Percentiles rank a stretch among this genome's conserved stretches.
phyloP scores from a whole-genome alignment of 208 protist species.

The Leptomonas seymouri region DNA sequence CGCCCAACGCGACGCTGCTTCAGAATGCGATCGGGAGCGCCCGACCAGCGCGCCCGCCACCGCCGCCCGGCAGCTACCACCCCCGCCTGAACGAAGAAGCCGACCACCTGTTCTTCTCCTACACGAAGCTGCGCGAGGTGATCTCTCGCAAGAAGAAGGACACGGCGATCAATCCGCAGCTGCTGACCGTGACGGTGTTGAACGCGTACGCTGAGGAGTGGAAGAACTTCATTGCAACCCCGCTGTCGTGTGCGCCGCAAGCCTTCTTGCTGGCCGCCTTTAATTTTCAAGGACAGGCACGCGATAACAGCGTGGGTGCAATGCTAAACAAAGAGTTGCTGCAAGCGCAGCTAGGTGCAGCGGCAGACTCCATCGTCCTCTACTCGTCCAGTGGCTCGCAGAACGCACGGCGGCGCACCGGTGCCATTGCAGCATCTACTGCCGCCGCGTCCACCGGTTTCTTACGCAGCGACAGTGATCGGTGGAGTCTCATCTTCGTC shows the following conservation, averaged over 20 bases:
- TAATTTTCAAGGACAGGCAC: constrained; percentile 56
- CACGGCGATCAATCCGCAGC: constrained; percentile 54
- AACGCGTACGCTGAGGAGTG: constrained; percentile 87
- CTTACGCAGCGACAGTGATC: constrained; percentile 24
- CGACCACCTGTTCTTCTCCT: constrained; percentile 88
- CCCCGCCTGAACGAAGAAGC: constrained; percentile 60
- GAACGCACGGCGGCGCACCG: constrained; percentile 27
- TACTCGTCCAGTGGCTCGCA: constrained; percentile 31
- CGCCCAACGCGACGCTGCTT: constrained; percentile 69
- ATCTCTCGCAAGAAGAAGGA: constrained; percentile 74
- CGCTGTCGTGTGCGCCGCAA: constrained; percentile 68
- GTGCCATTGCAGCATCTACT: constrained; percentile 6
- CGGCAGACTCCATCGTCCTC: constrained; percentile 53
- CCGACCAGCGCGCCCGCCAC: constrained; percentile 33
- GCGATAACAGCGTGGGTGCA: constrained; percentile 35
- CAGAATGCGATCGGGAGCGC: constrained; percentile 68
- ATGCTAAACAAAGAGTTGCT: constrained; percentile 87
- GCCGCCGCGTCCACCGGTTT: constrained; percentile 14
- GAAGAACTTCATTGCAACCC: constrained; percentile 79
- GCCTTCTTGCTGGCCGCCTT: constrained; percentile 70
- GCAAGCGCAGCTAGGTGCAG: constrained; percentile 73
- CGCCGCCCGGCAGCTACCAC: constrained; percentile 37
- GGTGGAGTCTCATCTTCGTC: constrained; percentile 70
- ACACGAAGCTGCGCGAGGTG: constrained; percentile 78
- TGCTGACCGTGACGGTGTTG: constrained; percentile 74